phyloP scores from a whole-genome alignment of 805 yeast genomes.

The Kuraishia floccosa region DNA sequence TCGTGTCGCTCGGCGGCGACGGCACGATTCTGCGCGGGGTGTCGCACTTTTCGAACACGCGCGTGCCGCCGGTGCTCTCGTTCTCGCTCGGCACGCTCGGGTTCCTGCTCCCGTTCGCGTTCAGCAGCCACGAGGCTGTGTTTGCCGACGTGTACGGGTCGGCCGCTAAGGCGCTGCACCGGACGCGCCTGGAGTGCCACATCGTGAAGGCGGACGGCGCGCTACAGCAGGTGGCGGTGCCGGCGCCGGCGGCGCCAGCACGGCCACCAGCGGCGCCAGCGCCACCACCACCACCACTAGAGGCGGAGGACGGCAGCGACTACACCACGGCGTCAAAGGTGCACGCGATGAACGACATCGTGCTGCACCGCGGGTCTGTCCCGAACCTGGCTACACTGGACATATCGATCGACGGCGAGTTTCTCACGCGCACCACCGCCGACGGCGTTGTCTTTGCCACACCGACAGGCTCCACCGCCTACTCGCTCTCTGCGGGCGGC shows the following conservation, averaged over 20 bases:
- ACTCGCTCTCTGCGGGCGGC: conserved; percentile 84
- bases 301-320: conserved; percentile 1
- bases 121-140: conserved; percentile 43
- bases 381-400: conserved; percentile 82
- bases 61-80: conserved; percentile 81
- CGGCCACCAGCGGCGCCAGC: not conserved
- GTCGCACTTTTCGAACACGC: conserved; percentile 55
- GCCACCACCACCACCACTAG: not conserved
- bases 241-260: not conserved
- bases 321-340: conserved; percentile 20
- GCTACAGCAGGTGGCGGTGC: not conserved
- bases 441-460: conserved; percentile 83
- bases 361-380: conserved; percentile 76
- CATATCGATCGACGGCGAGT: conserved; percentile 75
- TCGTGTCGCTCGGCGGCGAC: conserved; percentile 92
- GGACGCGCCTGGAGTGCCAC: conserved; percentile 74
- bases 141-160: conserved; percentile 58
- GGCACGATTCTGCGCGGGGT: conserved; percentile 87
- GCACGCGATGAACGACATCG: conserved; percentile 90
- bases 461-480: conserved; percentile 95
- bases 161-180: conserved; percentile 59
- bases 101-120: conserved; percentile 79
- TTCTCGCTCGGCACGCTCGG: conserved; percentile 90
- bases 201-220: conserved; percentile 28
- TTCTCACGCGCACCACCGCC: conserved; percentile 81